A percentile compares a stretch with the other conserved stretches of the same genome.
phyloP scores from a whole-genome alignment of 1,139 yeast genomes.

The Geotrichum reessii region DNA sequence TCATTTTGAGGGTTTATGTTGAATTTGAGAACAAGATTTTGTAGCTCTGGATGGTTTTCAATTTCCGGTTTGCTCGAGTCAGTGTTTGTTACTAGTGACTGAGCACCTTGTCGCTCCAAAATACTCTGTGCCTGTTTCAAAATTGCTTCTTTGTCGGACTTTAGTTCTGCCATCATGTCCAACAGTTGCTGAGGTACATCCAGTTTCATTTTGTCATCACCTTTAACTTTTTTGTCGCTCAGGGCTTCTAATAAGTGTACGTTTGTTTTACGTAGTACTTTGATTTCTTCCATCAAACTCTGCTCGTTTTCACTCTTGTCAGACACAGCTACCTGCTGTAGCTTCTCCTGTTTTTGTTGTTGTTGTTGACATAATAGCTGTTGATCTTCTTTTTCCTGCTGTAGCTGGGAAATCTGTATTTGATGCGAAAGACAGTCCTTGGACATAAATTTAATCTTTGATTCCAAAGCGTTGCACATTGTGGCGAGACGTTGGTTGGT shows the following conservation, averaged over 20 bases:
- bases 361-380: too few species aligned
- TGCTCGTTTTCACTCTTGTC: background rate
- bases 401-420: background rate
- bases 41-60: conserved; percentile 8
- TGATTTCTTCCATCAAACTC: background rate
- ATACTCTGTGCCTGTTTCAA: background rate
- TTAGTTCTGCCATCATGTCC: background rate
- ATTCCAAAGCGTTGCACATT: conserved; percentile 11
- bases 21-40: conserved; percentile 7
- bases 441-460: conserved; percentile 12
- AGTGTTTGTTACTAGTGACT: background rate
- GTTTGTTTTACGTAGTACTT: background rate
- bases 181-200: background rate
- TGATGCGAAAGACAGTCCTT: conserved; percentile 10
- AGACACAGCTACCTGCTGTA: background rate
- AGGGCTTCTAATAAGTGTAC: background rate
- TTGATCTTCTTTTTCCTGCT: background rate
- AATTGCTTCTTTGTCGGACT: background rate
- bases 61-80: background rate
- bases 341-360: too few species aligned
- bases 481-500: conserved; percentile 10
- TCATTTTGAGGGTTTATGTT: background rate
- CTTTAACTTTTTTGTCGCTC: background rate
- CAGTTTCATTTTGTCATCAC: background rate
- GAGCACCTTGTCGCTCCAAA: background rate